phyloP scores from a whole-genome alignment of 331 rosid species.

The Saraca asoca region DNA sequence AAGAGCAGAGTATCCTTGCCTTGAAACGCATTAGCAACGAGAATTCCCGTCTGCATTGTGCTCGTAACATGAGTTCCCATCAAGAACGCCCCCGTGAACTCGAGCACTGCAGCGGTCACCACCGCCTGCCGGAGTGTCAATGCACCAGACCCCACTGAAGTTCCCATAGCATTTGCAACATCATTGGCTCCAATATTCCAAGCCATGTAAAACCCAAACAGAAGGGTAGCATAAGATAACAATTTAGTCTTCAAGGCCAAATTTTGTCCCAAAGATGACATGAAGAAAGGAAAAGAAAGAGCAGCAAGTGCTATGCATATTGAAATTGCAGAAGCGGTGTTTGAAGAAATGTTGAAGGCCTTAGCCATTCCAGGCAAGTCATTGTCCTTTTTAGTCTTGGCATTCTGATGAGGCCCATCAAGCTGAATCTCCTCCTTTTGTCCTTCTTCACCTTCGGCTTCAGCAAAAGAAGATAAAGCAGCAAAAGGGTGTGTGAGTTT shows the following conservation, averaged over 20 bases:
- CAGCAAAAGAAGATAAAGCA: slow-evolving; percentile 79
- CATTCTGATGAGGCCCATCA: slow-evolving; percentile 29
- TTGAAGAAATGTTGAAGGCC: slow-evolving; percentile 72
- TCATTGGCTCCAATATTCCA: slow-evolving; percentile 99
- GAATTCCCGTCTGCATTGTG: slow-evolving; percentile 95
- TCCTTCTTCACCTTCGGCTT: slow-evolving; percentile 53
- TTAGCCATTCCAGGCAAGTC: slow-evolving; percentile 59
- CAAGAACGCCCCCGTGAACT: slow-evolving; percentile 78
- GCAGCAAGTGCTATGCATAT: slow-evolving; percentile 70
- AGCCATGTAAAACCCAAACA: slow-evolving; percentile 96
- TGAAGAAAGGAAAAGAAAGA: slow-evolving; percentile 62
- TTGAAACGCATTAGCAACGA: slow-evolving; percentile 71
- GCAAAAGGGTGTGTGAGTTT: slow-evolving; percentile 61
- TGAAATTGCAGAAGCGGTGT: slow-evolving; percentile 63
- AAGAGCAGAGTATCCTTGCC: slow-evolving; percentile 74
- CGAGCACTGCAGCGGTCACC: slow-evolving; percentile 76
- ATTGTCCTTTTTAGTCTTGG: neutral
- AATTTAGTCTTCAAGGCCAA: slow-evolving; percentile 62
- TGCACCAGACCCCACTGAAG: slow-evolving; percentile 95
- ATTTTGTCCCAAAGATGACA: slow-evolving; percentile 66
- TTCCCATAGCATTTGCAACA: slow-evolving; percentile 99
- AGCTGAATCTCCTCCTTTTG: slow-evolving; percentile 37
- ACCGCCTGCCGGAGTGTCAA: slow-evolving; percentile 83
- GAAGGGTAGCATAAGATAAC: slow-evolving; percentile 63
- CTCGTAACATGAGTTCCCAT: slow-evolving; percentile 91